Evolutionary conservation across 208 protist genomes (phyloP).

Genomic region (Porcisia deanei): DNA sequence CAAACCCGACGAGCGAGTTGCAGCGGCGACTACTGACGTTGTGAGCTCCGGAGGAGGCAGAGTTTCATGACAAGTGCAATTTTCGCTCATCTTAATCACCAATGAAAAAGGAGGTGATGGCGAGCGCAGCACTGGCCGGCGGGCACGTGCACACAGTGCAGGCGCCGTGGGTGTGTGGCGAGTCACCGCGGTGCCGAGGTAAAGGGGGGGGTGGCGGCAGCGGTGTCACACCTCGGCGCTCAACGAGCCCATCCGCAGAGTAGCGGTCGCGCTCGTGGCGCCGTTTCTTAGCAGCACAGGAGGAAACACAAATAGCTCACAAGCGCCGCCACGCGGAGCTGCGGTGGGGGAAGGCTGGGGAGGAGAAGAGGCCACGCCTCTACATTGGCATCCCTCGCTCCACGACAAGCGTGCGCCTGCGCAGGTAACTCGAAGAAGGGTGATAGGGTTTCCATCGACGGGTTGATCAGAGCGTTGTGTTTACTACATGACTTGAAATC

Average conservation of each 20-base stretch:
- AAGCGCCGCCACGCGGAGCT: slow-evolving; percentile 18
- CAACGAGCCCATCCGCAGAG: neutral
- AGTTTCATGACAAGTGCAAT: slow-evolving; percentile 19
- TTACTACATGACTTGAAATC: slow-evolving; percentile 34
- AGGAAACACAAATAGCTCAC: slow-evolving; percentile 2
- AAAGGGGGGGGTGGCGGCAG: neutral
- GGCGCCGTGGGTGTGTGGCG: neutral
- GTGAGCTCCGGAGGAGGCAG: slow-evolving; percentile 18
- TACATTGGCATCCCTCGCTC: slow-evolving; percentile 16
- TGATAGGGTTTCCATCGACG: slow-evolving; percentile 47
- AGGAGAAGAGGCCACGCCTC: slow-evolving; percentile 11
- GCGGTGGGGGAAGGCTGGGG: slow-evolving; percentile 20
- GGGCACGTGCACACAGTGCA: neutral
- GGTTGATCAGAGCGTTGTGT: slow-evolving; percentile 42
- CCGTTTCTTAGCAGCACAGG: slow-evolving; percentile 9
- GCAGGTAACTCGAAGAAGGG: slow-evolving; percentile 37
- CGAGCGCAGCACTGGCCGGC: slow-evolving; percentile 2
- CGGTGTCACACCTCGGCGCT: slow-evolving; percentile 6
- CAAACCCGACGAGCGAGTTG: slow-evolving; percentile 12
- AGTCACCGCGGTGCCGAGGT: neutral
- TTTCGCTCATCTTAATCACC: slow-evolving; percentile 20
- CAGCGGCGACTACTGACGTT: slow-evolving; percentile 20
- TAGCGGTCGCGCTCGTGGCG: slow-evolving; percentile 9
- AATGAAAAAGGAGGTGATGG: neutral
- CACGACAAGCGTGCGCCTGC: slow-evolving; percentile 30